Base-by-base conservation (phyloP, 73 alveolate species). In the Tetrahymena thermophila region DNA sequence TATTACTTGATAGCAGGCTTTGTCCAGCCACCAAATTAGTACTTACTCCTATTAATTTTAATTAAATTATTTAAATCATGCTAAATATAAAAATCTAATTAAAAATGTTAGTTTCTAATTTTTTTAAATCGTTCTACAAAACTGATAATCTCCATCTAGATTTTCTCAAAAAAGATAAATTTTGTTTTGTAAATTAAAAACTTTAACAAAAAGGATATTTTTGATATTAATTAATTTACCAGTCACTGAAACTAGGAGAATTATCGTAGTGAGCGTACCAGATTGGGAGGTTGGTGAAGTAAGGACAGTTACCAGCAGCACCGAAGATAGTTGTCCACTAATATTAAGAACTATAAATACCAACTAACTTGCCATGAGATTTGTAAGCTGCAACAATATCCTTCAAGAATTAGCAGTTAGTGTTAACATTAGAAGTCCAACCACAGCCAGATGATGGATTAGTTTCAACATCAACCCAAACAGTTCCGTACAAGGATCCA, bases 211-310 rank as follows among this genome's bases (percentile, higher is more conserved):
- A 44, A 2, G 9, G 2, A 11, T 14, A 7, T 1, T 4, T 37
- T 37, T 37, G 43, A 7, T 37, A 4, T 37, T 37, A 37, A 37
- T 37, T 37, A 4, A 44, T 44, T 7, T 44, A 44, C 58, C 58
- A 98, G 83, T 98, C 99, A 34, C 96, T 35, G 97, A 98, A 98
- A 35, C 98, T 93, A 17, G 96, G 97, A 38, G 35, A 19, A 96
- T 94, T 93, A 85, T 98, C 99, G 94, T 98, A 98, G 96, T 98
- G 99, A 94, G 99, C 99, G 93, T 98, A 98, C 99, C 99, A 98
- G 21, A 98, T 96, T 2, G 98, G 98, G 35, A 93, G 89, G 31
- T 96, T 56, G 5, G 96, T 93, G 28, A 96, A 95, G 35, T 96
- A 84, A 35, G 96, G 58, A 94, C 98, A 97, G 28, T 96, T 56